These are phyloP conservation scores for Chalaropsis thielavioides DNA, from an alignment of 2,329 filamentous ascomycete species.

Conservation along the genomic window DNA sequence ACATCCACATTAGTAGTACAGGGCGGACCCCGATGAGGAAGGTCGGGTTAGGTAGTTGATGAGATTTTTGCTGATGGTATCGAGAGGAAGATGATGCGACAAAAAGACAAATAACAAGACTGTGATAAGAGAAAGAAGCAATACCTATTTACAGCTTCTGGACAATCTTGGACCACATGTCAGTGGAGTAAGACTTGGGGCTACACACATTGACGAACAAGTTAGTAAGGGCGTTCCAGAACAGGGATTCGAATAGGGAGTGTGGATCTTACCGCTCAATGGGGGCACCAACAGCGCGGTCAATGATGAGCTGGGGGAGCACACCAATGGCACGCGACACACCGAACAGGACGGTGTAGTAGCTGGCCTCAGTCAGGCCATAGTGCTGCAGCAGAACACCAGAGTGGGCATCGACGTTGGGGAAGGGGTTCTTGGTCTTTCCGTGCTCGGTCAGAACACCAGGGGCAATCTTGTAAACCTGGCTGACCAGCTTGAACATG, in stretches of 20 bases:
- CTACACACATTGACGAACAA: slow-evolving; percentile 18
- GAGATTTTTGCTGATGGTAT: slow-evolving; percentile 7
- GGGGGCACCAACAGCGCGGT: slow-evolving; percentile 89
- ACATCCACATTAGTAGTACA: slow-evolving; percentile 14
- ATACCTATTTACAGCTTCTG: slow-evolving; percentile 62
- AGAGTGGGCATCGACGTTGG: slow-evolving; percentile 97
- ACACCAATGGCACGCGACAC: slow-evolving; percentile 97
- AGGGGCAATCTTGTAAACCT: slow-evolving; percentile 99
- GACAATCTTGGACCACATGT: slow-evolving; percentile 86
- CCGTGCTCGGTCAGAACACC: slow-evolving; percentile 97
- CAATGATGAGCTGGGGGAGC: slow-evolving; percentile 97
- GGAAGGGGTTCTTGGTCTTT: slow-evolving; percentile 99
- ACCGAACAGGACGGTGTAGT: slow-evolving; percentile 99
- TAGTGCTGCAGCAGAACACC: slow-evolving; percentile 99
- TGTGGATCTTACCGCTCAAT: slow-evolving; percentile 56
- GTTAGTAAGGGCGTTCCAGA: slow-evolving; percentile 14
- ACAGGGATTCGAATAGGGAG: not conserved
- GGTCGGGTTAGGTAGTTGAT: slow-evolving; percentile 9
- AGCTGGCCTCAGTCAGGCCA: slow-evolving; percentile 95
- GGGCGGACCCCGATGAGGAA: slow-evolving; percentile 12
- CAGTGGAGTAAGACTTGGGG: slow-evolving; percentile 97
- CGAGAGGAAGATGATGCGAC: slow-evolving; percentile 2
- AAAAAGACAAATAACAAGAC: slow-evolving; percentile 2
- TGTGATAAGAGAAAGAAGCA: not conserved
- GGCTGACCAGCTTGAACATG: slow-evolving; percentile 99